Evolutionary conservation across 2,329 filamentous ascomycete genomes (phyloP), one percentile per base, ranked within the genome.

Genomic region (Aureobasidium sp.): DNA sequence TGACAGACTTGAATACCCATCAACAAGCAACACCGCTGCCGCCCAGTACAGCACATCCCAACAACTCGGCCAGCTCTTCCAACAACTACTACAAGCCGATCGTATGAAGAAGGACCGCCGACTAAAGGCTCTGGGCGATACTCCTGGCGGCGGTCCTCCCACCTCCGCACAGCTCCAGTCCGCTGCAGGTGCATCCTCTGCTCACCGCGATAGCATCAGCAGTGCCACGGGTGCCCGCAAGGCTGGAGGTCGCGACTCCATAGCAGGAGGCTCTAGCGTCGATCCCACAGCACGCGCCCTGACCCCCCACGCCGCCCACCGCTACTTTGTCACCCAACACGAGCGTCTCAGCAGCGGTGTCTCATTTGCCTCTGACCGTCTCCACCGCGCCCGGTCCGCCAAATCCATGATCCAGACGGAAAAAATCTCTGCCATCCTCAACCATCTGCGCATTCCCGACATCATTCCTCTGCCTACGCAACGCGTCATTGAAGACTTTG

Each of bases 291-390:
- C 75, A 41, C 79, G 61, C 85, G 87, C 70, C 86, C 87, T 73
- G 85, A 97, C 66, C 85, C 85, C 5, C 81, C 87, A 51, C 84
- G 89, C 67, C 88, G 95, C 75, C 87, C 92, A 76, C 75, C 83
- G 65, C 82, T 97, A 93, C 70, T 94, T 93, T 65, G 88, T 99
- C 11, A 84, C 88, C 8, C 86, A 68, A 11, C 67, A 62, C 71
- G 93, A 97, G 62, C 89, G 93, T 31, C 82, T 97, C 42, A 86
- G 88, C 1, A 88, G 87, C 9, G 93, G 94, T 7, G 90, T 96
- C 39, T 88, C 90, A 15, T 97, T 97, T 81, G 89, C 93, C 14
- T 91, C 91, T 31, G 89, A 93, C 68, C 87, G 85, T 72, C 84
- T 93, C 63, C 87, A 87, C 67, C 91, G 91, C 74, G 83, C 90